Percentiles rank a stretch among this genome's conserved stretches.
Evolutionary conservation across 2,329 filamentous ascomycete species (phyloP).

Genomic region (Pyrenophora teres): DNA sequence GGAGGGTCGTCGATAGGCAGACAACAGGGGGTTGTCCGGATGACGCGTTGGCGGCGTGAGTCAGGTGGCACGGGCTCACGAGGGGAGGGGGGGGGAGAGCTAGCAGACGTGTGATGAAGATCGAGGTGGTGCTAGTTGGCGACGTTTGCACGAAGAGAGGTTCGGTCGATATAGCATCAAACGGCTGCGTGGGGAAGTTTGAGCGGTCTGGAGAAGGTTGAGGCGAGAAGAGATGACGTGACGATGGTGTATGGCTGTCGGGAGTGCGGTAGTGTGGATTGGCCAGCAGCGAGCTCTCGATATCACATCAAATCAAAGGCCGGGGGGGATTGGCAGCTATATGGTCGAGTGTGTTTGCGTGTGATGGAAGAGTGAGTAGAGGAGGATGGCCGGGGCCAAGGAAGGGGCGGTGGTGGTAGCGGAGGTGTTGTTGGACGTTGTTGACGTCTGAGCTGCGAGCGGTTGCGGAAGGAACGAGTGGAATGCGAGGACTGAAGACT

Average conservation of each 20-base stretch:
- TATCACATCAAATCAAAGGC: conserved; percentile 44
- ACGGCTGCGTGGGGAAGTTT: conserved; percentile 15
- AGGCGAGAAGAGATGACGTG: conserved; percentile 20
- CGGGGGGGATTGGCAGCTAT: conserved; percentile 24
- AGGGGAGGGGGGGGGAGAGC: conserved; percentile 19
- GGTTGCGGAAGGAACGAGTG: conserved; percentile 36
- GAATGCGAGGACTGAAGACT: conserved; percentile 26
- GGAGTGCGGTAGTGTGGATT: conserved; percentile 24
- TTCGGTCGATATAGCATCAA: conserved; percentile 33
- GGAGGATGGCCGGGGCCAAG: conserved; percentile 8
- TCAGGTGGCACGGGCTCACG: conserved; percentile 45
- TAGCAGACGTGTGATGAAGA: conserved; percentile 31
- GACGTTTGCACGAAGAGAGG: conserved; percentile 27
- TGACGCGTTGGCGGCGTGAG: conserved; percentile 39
- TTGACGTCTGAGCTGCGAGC: conserved; percentile 25
- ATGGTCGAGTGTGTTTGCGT: conserved; percentile 42
- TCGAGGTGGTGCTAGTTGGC: conserved; percentile 32
- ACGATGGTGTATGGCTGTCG: conserved; percentile 25
- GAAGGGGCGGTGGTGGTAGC: conserved; percentile 14
- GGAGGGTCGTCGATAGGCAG: conserved; percentile 35
- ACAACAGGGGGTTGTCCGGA: conserved; percentile 32
- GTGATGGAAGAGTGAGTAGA: conserved; percentile 23
- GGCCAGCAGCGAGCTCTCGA: conserved; percentile 32
- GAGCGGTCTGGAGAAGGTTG: conserved; percentile 18
- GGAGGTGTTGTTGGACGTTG: conserved; percentile 17